These are phyloP conservation scores for Pseudovirgaria hyperparasitica DNA, from an alignment of 2,329 filamentous ascomycete genomes.

Conservation along the genomic window DNA sequence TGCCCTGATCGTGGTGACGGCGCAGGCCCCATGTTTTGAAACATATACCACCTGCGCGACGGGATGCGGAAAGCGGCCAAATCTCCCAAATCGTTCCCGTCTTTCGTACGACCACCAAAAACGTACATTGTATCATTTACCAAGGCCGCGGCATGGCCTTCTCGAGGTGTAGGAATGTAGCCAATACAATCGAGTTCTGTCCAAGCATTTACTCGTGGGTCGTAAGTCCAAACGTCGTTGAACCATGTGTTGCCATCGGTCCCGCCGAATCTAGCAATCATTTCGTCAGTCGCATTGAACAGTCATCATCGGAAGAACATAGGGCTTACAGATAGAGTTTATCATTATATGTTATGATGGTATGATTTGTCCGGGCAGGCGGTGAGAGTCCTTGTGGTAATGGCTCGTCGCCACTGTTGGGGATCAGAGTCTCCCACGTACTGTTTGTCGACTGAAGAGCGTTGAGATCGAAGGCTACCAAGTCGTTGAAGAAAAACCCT, in stretches of 20 bases:
- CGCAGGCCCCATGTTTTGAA: conserved; percentile 97
- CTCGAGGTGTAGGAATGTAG: conserved; percentile 85
- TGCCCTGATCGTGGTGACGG: conserved; percentile 89
- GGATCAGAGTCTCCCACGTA: conserved; percentile 85
- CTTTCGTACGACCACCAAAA: conserved; percentile 89
- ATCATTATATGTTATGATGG: conserved; percentile 82
- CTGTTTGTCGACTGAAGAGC: conserved; percentile 84
- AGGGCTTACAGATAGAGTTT: conserved; percentile 74
- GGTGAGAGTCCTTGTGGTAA: conserved; percentile 34
- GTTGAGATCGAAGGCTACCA: conserved; percentile 91
- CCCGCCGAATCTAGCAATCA: conserved; percentile 64
- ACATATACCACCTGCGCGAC: conserved; percentile 92
- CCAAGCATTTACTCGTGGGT: conserved; percentile 74
- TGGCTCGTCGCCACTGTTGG: conserved; percentile 50
- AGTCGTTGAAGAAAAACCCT: conserved; percentile 94
- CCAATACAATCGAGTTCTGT: conserved; percentile 87
- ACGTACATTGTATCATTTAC: conserved; percentile 99
- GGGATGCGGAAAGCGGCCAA: conserved; percentile 74
- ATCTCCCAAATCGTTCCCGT: conserved; percentile 84
- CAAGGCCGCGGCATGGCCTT: conserved; percentile 86
- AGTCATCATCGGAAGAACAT: neutral
- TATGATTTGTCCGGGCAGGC: conserved; percentile 87
- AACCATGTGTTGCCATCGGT: conserved; percentile 97
- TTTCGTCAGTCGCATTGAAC: conserved; percentile 5
- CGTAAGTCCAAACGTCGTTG: conserved; percentile 97